A percentile compares a stretch with the other conserved stretches of the same genome.
phyloP scores from a whole-genome alignment of 306 rosid species.

The Acacia crassicarpa region DNA sequence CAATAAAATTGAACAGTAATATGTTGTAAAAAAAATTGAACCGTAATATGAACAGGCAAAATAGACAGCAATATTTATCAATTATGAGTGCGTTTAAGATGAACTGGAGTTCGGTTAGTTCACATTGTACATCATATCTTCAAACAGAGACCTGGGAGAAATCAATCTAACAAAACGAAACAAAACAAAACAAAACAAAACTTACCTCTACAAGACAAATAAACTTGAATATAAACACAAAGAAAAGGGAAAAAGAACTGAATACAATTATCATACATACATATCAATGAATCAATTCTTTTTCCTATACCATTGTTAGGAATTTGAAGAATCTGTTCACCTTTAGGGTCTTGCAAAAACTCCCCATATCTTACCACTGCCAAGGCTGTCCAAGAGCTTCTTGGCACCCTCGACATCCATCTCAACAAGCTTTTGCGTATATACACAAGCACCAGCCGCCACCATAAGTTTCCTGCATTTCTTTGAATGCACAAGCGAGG shows the following conservation, averaged over 20 bases:
- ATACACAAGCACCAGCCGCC: conserved; percentile 69
- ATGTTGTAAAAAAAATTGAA: not conserved
- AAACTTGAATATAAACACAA: conserved; percentile 31
- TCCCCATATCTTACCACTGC: conserved; percentile 91
- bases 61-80: not conserved
- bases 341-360: conserved; percentile 76
- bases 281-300: conserved; percentile 36
- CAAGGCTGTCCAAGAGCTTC: conserved; percentile 77
- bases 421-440: conserved; percentile 72
- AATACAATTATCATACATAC: conserved; percentile 42
- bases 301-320: conserved; percentile 34
- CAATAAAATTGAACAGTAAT: not conserved
- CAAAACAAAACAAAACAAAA: not conserved
- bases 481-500: conserved; percentile 64
- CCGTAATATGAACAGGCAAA: not conserved
- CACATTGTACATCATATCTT: not conserved
- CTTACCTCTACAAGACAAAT: conserved; percentile 33
- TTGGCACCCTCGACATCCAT: conserved; percentile 78
- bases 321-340: conserved; percentile 6
- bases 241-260: conserved; percentile 16
- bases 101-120: not conserved
- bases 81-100: not conserved
- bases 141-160: conserved; percentile 29
- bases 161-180: conserved; percentile 23
- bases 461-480: conserved; percentile 78